Evolutionary conservation across 31 red algal species (phyloP), one percentile per base, ranked within the genome.

Genomic region (Endocladia muricata): DNA sequence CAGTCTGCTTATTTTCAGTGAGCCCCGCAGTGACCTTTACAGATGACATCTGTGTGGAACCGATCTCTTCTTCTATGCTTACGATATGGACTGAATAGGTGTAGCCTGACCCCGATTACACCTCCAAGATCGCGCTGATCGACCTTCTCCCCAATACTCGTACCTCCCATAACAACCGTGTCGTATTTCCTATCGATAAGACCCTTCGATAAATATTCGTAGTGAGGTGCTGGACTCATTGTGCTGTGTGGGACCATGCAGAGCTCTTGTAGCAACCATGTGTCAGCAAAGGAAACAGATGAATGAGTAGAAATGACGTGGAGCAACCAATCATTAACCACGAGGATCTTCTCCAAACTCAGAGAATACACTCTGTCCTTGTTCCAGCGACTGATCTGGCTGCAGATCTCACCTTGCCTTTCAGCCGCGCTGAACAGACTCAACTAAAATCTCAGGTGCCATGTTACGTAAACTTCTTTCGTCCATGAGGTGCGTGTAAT

Each of bases 101-200:
- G 11, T 62, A 11, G 19, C 28, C 58, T 11, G 23, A 62, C 28
- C 15, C 58, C 58, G 0, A 0, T 25, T 9, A 25, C n/a, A n/a
- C n/a, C n/a, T n/a, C n/a, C 58, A 62, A 25, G 58, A 21, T 62
- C 58, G 0, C 19, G 11, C 8, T 49, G 11, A 19, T 19, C 44
- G 19, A 25, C 0, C 23, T 23, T 13, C 22, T 19, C 23, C 23
- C 11, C 23, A 11, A 62, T 13, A 15, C 11, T 62, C 22, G 23
- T 0, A 11, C 15, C 23, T 9, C 23, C n/a, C 11, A 9, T 25
- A 13, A 9, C 28, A 11, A 62, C 9, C 19, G 58, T 23, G 68
- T 68, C 22, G 0, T 69, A 78, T 21, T 13, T 68, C 21, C 36
- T 78, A n/a, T 78, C 74, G 44, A 69, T 78, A 9, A 78, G 61